These are phyloP conservation scores for Fusarium sp. DNA, from an alignment of 2,329 filamentous ascomycete genomes.

Conservation along the genomic window DNA sequence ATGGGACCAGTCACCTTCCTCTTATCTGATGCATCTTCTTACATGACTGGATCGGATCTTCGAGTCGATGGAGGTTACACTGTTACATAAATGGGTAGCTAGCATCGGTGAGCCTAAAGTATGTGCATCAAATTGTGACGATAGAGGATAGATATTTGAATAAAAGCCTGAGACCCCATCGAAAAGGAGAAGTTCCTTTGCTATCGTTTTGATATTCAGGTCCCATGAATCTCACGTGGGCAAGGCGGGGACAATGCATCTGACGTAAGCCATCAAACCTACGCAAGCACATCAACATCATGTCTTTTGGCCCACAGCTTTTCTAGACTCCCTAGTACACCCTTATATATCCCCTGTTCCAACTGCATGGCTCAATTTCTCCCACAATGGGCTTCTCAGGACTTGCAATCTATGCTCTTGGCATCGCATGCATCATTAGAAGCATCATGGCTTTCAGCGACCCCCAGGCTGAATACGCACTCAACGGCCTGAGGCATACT, in stretches of 20 bases:
- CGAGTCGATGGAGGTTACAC: conserved; percentile 89
- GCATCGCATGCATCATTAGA: conserved; percentile 3
- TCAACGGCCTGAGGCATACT: conserved; percentile 11
- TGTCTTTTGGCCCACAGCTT: too few species aligned
- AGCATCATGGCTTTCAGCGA: conserved; percentile 17
- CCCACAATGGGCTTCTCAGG: neutral
- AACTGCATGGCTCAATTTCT: rapidly evolving
- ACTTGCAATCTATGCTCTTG: neutral
- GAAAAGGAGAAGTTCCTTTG: too few species aligned
- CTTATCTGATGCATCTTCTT: conserved; percentile 81
- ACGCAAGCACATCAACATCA: too few species aligned
- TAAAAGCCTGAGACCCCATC: too few species aligned
- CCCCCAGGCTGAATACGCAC: conserved; percentile 14
- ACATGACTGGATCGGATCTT: conserved; percentile 79
- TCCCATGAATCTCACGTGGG: too few species aligned
- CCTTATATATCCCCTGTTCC: too few species aligned
- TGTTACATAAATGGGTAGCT: conserved; percentile 67
- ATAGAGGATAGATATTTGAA: neutral
- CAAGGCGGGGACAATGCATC: neutral
- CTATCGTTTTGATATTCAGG: neutral
- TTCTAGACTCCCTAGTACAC: too few species aligned
- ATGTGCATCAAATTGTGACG: neutral
- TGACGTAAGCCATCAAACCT: neutral
- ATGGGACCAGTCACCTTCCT: conserved; percentile 94
- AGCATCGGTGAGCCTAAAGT: rapidly evolving